Conservation (phyloP, 2,329 filamentous ascomycete species). For the Didymella keratinophila region DNA sequence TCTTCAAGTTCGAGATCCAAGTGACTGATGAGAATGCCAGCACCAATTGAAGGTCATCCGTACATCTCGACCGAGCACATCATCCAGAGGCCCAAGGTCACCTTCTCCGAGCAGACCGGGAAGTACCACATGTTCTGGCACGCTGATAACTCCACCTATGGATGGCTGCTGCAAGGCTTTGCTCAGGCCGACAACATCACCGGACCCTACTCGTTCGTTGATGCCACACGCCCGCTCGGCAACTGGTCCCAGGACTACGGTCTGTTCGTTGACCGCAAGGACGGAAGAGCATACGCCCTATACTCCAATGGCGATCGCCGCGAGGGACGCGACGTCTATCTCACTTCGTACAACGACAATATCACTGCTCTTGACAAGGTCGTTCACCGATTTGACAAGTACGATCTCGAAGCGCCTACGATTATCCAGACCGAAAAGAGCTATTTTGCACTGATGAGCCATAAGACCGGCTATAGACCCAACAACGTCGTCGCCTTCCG, state of each 20-base stretch:
- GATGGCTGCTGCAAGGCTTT: slow-evolving; percentile 64
- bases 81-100: slow-evolving; percentile 69
- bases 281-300: slow-evolving; percentile 63
- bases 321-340: slow-evolving; percentile 65
- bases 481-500: slow-evolving; percentile 68
- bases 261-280: slow-evolving; percentile 67
- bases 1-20: neutral
- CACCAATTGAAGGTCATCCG: slow-evolving; percentile 61
- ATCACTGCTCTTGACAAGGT: slow-evolving; percentile 62
- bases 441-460: slow-evolving; percentile 68
- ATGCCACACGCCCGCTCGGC: slow-evolving; percentile 63
- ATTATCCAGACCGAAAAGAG: slow-evolving; percentile 67
- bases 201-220: slow-evolving; percentile 64
- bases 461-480: slow-evolving; percentile 70
- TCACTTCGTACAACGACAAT: slow-evolving; percentile 63
- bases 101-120: slow-evolving; percentile 62
- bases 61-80: slow-evolving; percentile 65
- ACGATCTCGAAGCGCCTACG: slow-evolving; percentile 66
- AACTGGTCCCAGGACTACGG: slow-evolving; percentile 72
- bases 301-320: slow-evolving; percentile 67
- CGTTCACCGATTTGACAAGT: slow-evolving; percentile 65
- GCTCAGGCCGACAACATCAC: slow-evolving; percentile 62
- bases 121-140: slow-evolving; percentile 71
- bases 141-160: slow-evolving; percentile 66
- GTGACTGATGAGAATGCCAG: slow-evolving; percentile 40